A percentile compares a stretch with the other conserved stretches of the same genome.
Conservation (phyloP, 768 basidiomycete genomes). For the Asterophora parasitica region DNA sequence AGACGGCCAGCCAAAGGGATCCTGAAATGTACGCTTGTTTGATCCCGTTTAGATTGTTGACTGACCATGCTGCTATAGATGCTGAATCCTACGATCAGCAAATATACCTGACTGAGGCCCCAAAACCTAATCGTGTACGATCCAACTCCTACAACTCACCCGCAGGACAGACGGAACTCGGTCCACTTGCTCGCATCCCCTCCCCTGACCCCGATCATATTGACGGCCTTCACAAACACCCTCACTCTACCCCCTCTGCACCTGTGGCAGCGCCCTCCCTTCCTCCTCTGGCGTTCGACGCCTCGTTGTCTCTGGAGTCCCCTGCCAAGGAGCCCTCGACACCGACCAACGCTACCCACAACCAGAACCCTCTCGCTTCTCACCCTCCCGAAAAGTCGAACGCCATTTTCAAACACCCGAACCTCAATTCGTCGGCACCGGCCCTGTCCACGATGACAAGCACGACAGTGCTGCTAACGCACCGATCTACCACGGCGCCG, state of each 20-base stretch:
- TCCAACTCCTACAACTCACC: constrained; percentile 80
- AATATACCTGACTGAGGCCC: constrained; percentile 42
- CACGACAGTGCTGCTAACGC: constrained; percentile 50
- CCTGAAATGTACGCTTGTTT: constrained; percentile 66
- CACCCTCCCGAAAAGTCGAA: constrained; percentile 40
- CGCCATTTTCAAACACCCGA: constrained; percentile 77
- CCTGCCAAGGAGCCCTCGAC: constrained; percentile 36
- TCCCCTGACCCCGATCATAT: constrained; percentile 83
- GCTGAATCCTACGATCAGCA: constrained; percentile 68
- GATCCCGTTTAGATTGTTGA: background rate
- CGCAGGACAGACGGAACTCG: constrained; percentile 48
- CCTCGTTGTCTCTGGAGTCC: constrained; percentile 35
- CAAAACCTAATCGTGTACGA: constrained; percentile 51
- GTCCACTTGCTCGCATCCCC: constrained; percentile 79
- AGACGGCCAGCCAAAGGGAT: constrained; percentile 76
- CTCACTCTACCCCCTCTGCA: constrained; percentile 47
- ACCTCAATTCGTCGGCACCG: constrained; percentile 84
- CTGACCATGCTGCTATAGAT: constrained; percentile 35
- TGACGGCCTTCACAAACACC: constrained; percentile 77
- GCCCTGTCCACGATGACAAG: constrained; percentile 59
- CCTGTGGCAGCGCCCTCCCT: constrained; percentile 29
- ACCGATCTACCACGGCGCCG: constrained; percentile 67
- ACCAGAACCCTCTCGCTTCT: constrained; percentile 25
- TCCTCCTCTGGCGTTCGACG: constrained; percentile 53
- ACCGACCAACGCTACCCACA: constrained; percentile 23